A percentile compares a stretch with the other conserved stretches of the same genome.
These are phyloP conservation scores for Tephrocybe sp. DNA, from an alignment of 768 basidiomycete genomes.

Conservation along the genomic window DNA sequence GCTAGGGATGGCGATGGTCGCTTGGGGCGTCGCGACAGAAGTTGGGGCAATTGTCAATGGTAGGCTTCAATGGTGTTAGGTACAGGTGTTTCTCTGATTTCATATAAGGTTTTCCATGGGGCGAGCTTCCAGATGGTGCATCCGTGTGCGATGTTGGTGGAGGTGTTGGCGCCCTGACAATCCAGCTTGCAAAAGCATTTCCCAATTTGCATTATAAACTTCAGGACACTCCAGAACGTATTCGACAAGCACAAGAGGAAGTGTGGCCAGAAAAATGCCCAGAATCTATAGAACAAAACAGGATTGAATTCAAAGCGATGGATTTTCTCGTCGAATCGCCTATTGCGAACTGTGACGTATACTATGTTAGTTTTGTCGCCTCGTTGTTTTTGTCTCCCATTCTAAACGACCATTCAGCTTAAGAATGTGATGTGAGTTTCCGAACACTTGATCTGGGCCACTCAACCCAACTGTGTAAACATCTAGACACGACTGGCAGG, in stretches of 20 bases:
- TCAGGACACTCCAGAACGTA: slow-evolving; percentile 31
- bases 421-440: not conserved
- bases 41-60: slow-evolving; percentile 20
- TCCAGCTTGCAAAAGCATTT: slow-evolving; percentile 29
- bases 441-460: too few species aligned
- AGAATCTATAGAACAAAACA: slow-evolving; percentile 18
- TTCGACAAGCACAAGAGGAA: slow-evolving; percentile 26
- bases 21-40: slow-evolving; percentile 25
- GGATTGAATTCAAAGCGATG: slow-evolving; percentile 1
- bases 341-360: not conserved
- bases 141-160: slow-evolving; percentile 39
- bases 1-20: slow-evolving; percentile 29
- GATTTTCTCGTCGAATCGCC: not conserved
- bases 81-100: not conserved
- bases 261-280: slow-evolving; percentile 33
- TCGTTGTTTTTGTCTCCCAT: not conserved
- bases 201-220: slow-evolving; percentile 32
- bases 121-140: slow-evolving; percentile 21
- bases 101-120: slow-evolving; percentile 33
- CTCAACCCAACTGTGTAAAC: not conserved
- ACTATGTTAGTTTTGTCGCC: not conserved
- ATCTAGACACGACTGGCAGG: not conserved
- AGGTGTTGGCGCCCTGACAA: slow-evolving; percentile 31
- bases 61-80: not conserved
- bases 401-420: not conserved